A percentile compares a stretch with the other conserved stretches of the same genome.
Evolutionary conservation across 768 basidiomycete genomes (phyloP).

Genomic region (Podaxis sp.): DNA sequence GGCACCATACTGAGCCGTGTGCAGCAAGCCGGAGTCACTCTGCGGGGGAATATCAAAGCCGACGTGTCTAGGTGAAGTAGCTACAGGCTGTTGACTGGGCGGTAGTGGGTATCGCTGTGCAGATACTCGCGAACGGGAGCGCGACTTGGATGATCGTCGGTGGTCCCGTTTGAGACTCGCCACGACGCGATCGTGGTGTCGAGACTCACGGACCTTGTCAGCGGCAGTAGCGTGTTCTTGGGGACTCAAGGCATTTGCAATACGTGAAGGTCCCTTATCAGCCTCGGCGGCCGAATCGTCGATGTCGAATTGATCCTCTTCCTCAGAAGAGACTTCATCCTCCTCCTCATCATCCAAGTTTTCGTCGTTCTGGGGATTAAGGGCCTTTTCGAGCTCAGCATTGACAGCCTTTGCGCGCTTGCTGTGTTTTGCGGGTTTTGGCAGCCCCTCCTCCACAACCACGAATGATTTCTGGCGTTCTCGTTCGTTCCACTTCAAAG

Average conservation of each 20-base stretch:
- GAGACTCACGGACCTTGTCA: constrained; percentile 16
- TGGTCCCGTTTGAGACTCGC: constrained; percentile 13
- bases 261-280: constrained; percentile 21
- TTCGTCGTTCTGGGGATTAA: constrained; percentile 34
- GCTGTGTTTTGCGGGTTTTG: constrained; percentile 32
- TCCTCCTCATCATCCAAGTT: constrained; percentile 51
- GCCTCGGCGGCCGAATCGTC: constrained; percentile 79
- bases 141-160: constrained; percentile 33
- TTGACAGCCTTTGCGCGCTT: constrained; percentile 22
- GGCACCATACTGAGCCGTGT: constrained; percentile 29
- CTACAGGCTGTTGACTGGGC: constrained; percentile 44
- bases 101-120: constrained; percentile 44
- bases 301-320: constrained; percentile 85
- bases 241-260: constrained; percentile 11
- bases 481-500: constrained; percentile 98
- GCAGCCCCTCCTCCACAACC: constrained; percentile 87
- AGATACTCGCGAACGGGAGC: constrained; percentile 39
- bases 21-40: constrained; percentile 21
- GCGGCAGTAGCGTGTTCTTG: constrained; percentile 16
- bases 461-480: constrained; percentile 99
- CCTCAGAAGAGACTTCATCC: constrained; percentile 51
- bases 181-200: constrained; percentile 10
- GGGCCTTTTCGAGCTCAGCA: constrained; percentile 16
- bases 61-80: constrained; percentile 46
- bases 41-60: constrained; percentile 41